Evolutionary conservation across 2,329 filamentous ascomycete genomes (phyloP).

Genomic region (Fusarium begoniae): DNA sequence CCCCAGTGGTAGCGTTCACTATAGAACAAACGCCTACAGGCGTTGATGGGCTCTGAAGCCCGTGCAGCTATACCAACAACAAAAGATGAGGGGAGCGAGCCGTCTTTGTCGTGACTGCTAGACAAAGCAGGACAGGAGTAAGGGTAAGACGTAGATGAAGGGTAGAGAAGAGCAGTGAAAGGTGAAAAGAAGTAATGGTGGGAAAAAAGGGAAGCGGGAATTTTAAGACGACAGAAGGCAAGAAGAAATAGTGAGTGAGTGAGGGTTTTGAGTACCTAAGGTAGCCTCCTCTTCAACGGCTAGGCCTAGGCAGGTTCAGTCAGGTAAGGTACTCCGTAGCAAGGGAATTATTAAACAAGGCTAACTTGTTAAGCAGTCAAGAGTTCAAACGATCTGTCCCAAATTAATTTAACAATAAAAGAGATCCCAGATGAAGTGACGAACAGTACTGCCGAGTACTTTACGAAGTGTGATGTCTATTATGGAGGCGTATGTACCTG

Average conservation of each 20-base stretch:
- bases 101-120: conserved; percentile 28
- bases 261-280: conserved; percentile 36
- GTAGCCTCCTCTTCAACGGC: background rate
- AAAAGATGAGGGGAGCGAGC: conserved; percentile 23
- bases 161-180: conserved; percentile 4
- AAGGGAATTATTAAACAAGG: background rate
- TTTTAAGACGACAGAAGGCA: conserved; percentile 37
- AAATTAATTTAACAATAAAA: background rate
- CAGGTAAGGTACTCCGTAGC: background rate
- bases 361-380: conserved; percentile 23
- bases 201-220: conserved; percentile 40
- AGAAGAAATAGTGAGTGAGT: conserved; percentile 33
- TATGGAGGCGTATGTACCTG: conserved; percentile 6
- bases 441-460: conserved; percentile 18
- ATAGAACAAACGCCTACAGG: conserved; percentile 32
- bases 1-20: conserved; percentile 33
- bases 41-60: conserved; percentile 38
- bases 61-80: conserved; percentile 30
- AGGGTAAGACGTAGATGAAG: background rate
- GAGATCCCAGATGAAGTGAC: background rate
- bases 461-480: background rate
- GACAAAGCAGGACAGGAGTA: conserved; percentile 18
- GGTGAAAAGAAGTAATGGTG: conserved; percentile 27
- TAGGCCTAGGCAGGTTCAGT: background rate
- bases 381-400: background rate